Evolutionary conservation across 345 rosid species (phyloP).

Genomic region (Angophora floribunda): DNA sequence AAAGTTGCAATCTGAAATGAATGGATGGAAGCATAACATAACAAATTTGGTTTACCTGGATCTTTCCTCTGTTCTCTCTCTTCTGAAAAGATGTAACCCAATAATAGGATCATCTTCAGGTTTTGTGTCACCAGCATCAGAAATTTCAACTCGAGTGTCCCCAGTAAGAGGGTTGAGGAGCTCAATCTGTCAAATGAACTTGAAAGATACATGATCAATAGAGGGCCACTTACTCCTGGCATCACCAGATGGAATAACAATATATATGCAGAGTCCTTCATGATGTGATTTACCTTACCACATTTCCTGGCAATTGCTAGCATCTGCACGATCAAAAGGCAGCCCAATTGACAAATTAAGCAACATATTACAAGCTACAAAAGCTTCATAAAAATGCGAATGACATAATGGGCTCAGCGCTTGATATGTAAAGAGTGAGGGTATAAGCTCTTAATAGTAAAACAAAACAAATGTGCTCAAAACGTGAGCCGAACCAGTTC

Average conservation of each 20-base stretch:
- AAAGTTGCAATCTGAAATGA: neutral
- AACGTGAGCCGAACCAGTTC: neutral
- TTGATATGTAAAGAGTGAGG: neutral
- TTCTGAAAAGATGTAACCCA: conserved; percentile 64
- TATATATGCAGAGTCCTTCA: neutral
- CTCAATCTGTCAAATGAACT: conserved; percentile 36
- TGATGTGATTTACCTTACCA: conserved; percentile 42
- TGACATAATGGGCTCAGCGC: neutral
- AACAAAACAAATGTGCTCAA: neutral
- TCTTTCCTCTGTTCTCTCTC: conserved; percentile 18
- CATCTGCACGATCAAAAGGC: conserved; percentile 31
- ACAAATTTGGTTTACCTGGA: conserved; percentile 24
- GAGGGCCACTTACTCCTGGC: neutral
- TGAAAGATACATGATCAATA: neutral
- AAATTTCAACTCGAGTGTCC: conserved; percentile 25
- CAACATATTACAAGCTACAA: neutral
- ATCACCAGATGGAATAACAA: neutral
- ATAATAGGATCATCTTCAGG: conserved; percentile 48
- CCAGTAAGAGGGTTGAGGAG: conserved; percentile 65
- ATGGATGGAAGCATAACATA: neutral
- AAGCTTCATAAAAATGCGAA: neutral
- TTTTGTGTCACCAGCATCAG: conserved; percentile 18
- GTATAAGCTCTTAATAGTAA: neutral
- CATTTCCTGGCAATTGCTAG: conserved; percentile 84
- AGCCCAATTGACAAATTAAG: neutral